Evolutionary conservation across 1,284 basidiomycete genomes (phyloP), one percentile per base, ranked within the genome.

Genomic region (Kwoniella shivajii): DNA sequence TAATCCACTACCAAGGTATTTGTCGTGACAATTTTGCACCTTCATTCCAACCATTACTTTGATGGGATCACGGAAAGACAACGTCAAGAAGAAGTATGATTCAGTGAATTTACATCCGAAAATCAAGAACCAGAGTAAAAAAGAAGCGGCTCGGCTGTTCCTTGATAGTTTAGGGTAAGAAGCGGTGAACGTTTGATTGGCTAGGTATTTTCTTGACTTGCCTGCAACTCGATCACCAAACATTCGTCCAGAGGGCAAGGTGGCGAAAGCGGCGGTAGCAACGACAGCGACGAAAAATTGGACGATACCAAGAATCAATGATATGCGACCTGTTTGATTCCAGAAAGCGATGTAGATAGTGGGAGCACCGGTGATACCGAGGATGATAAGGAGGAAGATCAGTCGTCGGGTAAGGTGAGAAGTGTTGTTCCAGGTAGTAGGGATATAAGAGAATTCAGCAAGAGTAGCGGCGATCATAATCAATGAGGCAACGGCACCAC

Each of bases 361-460:
- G 3, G 93, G 93, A 33, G 88, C 93, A 64, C 84, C 85, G 14
- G 92, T 95, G 59, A 92, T 81, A 49, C 82, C 91, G 47, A 96
- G 86, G 24, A 88, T 89, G 75, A 96, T 82, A 45, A 88, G 69
- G 48, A 97, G 82, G 82, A 95, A 94, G 42, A 92, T 66, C 18
- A 95, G 81, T 5, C 93, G 87, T 49, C 91, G 87, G 1, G 89
- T 87, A 46, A 96, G 86, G 73, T 96, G 92, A 5, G 92, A 92
- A 13, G 92, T 90, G 80, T 95, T 96, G 79, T 94, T 95, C 93
- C 93, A 96, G 22, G 90, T 95, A 2, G 91, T 90, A 1, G 93
- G 93, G 73, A 97, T 93, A 80, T 95, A 96, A 43, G 88, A 88
- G 78, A 95, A 95, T 79, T 96, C 93, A 61, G 87, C 87, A 47